Conservation (phyloP, 2,329 filamentous ascomycete species). For the Zalaria sp. region DNA sequence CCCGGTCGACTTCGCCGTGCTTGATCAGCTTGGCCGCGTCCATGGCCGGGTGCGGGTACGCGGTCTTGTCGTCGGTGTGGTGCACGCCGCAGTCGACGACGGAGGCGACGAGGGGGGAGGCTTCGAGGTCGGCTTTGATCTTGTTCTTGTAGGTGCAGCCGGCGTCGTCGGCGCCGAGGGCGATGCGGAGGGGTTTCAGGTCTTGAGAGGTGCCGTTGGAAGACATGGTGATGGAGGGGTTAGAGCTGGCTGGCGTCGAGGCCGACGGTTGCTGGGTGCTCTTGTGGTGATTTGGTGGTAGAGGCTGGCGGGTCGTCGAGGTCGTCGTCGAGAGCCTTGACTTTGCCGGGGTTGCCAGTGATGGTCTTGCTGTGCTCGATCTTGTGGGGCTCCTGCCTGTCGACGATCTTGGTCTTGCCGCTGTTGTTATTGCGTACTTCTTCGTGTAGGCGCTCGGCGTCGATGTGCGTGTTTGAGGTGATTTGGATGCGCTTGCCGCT, state of each 20-base stretch:
- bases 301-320: slow-evolving; percentile 1
- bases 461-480: slow-evolving; percentile 13
- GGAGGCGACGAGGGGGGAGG: slow-evolving; percentile 50
- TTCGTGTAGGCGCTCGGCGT: slow-evolving; percentile 23
- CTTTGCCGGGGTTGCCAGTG: slow-evolving; percentile 20
- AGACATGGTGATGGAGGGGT: slow-evolving; percentile 2
- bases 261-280: slow-evolving; percentile 9
- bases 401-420: slow-evolving; percentile 20
- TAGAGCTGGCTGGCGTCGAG: slow-evolving; percentile 19
- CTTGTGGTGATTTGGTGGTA: slow-evolving; percentile 7
- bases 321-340: slow-evolving; percentile 14
- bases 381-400: slow-evolving; percentile 19
- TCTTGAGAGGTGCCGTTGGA: background rate
- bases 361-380: slow-evolving; percentile 18
- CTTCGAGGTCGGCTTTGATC: slow-evolving; percentile 58
- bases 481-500: slow-evolving; percentile 2
- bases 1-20: slow-evolving; percentile 56
- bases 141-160: slow-evolving; percentile 66
- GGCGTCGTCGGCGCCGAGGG: slow-evolving; percentile 55
- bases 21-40: slow-evolving; percentile 53
- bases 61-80: slow-evolving; percentile 54
- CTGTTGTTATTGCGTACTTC: slow-evolving; percentile 21
- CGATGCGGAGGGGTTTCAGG: slow-evolving; percentile 36
- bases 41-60: slow-evolving; percentile 68
- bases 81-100: slow-evolving; percentile 64